These are phyloP conservation scores for Candida koratica DNA, from an alignment of 805 yeast genomes.

Conservation along the genomic window DNA sequence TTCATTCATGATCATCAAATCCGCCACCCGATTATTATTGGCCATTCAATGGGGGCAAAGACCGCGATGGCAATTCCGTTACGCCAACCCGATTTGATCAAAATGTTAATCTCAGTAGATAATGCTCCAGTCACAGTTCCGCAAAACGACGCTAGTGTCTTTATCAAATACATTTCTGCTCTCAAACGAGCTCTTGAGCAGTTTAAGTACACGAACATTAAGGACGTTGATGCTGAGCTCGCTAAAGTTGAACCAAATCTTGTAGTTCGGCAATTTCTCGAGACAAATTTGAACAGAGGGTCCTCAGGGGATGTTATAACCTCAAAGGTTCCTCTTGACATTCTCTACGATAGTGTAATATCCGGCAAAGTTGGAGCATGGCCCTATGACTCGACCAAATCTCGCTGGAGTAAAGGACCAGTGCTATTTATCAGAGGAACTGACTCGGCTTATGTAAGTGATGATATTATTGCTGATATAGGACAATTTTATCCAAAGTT, in stretches of 20 bases:
- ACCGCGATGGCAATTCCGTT: slow-evolving; percentile 84
- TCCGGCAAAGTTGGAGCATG: slow-evolving; percentile 67
- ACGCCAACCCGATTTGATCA: slow-evolving; percentile 57
- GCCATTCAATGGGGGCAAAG: slow-evolving; percentile 93
- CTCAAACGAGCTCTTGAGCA: slow-evolving; percentile 54
- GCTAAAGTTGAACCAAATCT: slow-evolving; percentile 56
- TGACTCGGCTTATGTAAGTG: slow-evolving; percentile 72
- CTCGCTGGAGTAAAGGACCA: slow-evolving; percentile 61
- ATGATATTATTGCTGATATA: slow-evolving; percentile 69
- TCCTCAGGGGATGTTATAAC: slow-evolving; percentile 37
- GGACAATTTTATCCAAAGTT: slow-evolving; percentile 78
- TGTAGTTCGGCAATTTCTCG: slow-evolving; percentile 68
- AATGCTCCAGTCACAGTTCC: slow-evolving; percentile 76
- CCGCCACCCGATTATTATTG: slow-evolving; percentile 58
- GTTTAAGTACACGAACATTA: slow-evolving; percentile 43
- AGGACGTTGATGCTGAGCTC: slow-evolving; percentile 66
- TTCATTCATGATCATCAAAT: slow-evolving; percentile 45
- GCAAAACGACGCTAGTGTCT: slow-evolving; percentile 46
- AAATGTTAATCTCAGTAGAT: slow-evolving; percentile 73
- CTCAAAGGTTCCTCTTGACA: slow-evolving; percentile 67
- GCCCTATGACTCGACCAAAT: slow-evolving; percentile 58
- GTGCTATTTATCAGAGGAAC: slow-evolving; percentile 77
- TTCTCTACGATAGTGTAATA: slow-evolving; percentile 62
- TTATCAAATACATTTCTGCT: slow-evolving; percentile 63
- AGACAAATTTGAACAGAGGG: slow-evolving; percentile 60